These are phyloP conservation scores for Quercus parvula DNA, from an alignment of 306 rosid species.

Conservation along the genomic window DNA sequence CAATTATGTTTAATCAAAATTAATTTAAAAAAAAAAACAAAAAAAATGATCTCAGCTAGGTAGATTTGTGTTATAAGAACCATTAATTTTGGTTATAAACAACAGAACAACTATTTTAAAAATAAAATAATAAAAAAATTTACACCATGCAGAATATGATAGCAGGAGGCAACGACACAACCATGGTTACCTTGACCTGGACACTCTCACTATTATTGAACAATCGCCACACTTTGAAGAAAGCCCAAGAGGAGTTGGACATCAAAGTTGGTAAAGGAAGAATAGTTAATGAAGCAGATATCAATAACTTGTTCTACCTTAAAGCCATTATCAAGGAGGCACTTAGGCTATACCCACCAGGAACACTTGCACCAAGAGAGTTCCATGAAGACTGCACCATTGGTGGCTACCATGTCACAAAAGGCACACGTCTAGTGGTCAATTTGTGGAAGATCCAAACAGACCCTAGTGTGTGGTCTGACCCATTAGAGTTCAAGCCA, in stretches of 20 bases:
- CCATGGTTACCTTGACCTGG: conserved; percentile 42
- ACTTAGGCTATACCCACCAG: conserved; percentile 48
- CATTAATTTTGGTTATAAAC: too few species aligned
- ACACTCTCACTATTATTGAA: conserved; percentile 32
- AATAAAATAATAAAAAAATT: background rate
- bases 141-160: background rate
- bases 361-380: conserved; percentile 31
- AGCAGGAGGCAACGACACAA: conserved; percentile 48
- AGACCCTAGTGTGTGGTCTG: conserved; percentile 44
- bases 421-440: conserved; percentile 41
- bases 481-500: conserved; percentile 50
- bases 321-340: conserved; percentile 53
- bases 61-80: too few species aligned
- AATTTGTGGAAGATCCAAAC: conserved; percentile 56
- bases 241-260: conserved; percentile 47
- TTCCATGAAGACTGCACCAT: conserved; percentile 41
- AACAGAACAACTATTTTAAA: too few species aligned
- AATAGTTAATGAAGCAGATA: conserved; percentile 42
- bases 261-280: conserved; percentile 49
- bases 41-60: too few species aligned
- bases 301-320: conserved; percentile 41
- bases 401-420: conserved; percentile 32
- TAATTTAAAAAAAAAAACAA: too few species aligned
- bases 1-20: too few species aligned
- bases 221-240: conserved; percentile 24